phyloP scores from a whole-genome alignment of 2,329 filamentous ascomycete species.

The Dryadomyces quercus-mongolicae region DNA sequence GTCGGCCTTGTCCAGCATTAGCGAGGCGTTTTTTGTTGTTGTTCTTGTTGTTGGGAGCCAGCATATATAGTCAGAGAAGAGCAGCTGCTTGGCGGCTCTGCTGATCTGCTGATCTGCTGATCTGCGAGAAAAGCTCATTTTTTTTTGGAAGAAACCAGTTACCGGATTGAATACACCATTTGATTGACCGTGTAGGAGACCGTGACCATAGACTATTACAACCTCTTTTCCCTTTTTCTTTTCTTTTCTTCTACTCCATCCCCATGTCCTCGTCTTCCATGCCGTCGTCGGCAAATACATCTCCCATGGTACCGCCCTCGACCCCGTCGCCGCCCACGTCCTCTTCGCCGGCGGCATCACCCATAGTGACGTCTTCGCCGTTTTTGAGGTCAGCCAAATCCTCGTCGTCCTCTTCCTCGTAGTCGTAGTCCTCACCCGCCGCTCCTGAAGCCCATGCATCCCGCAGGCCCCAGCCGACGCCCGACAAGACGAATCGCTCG shows the following conservation, averaged over 20 bases:
- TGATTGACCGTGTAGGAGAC: no score
- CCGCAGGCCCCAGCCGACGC: conserved; percentile 51
- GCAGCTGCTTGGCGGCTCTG: no score
- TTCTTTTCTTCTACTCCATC: conserved; percentile 14
- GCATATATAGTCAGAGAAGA: not conserved
- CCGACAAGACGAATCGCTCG: conserved; percentile 56
- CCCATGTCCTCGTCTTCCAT: conserved; percentile 24
- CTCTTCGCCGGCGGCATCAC: conserved; percentile 37
- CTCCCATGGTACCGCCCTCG: conserved; percentile 41
- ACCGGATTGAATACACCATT: no score
- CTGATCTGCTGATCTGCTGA: no score
- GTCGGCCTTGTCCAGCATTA: not conserved
- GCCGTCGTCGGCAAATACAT: conserved; percentile 25
- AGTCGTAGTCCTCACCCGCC: conserved; percentile 30
- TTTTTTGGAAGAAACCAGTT: no score
- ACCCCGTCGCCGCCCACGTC: conserved; percentile 43
- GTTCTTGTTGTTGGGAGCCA: not conserved
- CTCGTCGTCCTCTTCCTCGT: conserved; percentile 21
- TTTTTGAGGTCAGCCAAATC: not conserved
- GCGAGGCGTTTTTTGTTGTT: conserved; percentile 11
- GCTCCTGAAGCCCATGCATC: conserved; percentile 40
- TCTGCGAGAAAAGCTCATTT: no score
- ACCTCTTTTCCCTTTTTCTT: not conserved
- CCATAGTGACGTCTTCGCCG: conserved; percentile 25
- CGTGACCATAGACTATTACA: no score